phyloP scores from a whole-genome alignment of 2,329 filamentous ascomycete genomes.

The Neonectria magnoliae region DNA sequence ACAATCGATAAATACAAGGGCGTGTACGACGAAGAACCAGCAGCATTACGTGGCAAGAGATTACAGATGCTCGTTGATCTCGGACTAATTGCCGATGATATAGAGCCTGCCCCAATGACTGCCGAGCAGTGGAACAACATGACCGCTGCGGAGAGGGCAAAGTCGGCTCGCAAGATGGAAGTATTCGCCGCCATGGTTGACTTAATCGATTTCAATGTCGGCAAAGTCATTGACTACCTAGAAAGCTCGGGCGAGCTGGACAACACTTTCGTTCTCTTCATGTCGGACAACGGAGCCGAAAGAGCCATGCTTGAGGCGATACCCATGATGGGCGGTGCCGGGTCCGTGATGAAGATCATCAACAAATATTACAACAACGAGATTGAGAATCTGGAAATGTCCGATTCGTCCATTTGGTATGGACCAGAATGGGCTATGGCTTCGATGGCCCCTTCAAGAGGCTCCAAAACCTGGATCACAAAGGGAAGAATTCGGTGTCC shows the following conservation, averaged over 20 bases:
- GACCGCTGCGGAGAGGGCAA: conserved; percentile 19
- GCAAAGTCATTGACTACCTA: conserved; percentile 59
- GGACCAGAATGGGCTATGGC: conserved; percentile 52
- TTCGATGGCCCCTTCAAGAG: conserved; percentile 58
- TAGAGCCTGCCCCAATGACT: conserved; percentile 28
- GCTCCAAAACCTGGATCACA: conserved; percentile 45
- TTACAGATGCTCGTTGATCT: conserved; percentile 55
- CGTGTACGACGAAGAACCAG: conserved; percentile 46
- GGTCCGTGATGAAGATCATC: conserved; percentile 58
- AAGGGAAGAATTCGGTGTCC: conserved; percentile 20
- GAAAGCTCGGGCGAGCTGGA: conserved; percentile 1
- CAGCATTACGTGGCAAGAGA: conserved; percentile 43
- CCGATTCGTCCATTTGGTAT: conserved; percentile 69
- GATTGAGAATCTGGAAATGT: conserved; percentile 65
- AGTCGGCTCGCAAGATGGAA: conserved; percentile 49
- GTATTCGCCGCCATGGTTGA: conserved; percentile 68
- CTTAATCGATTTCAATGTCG: conserved; percentile 62
- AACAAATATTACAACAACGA: conserved; percentile 64
- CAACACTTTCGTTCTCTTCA: conserved; percentile 16
- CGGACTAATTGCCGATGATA: conserved; percentile 49
- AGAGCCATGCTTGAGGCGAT: conserved; percentile 67
- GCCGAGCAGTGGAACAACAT: conserved; percentile 24
- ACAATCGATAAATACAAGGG: conserved; percentile 30
- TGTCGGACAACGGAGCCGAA: conserved; percentile 67
- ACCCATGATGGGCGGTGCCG: conserved; percentile 62